phyloP scores from a whole-genome alignment of 495 filamentous ascomycete species.

The Daldinia bambusicola region DNA sequence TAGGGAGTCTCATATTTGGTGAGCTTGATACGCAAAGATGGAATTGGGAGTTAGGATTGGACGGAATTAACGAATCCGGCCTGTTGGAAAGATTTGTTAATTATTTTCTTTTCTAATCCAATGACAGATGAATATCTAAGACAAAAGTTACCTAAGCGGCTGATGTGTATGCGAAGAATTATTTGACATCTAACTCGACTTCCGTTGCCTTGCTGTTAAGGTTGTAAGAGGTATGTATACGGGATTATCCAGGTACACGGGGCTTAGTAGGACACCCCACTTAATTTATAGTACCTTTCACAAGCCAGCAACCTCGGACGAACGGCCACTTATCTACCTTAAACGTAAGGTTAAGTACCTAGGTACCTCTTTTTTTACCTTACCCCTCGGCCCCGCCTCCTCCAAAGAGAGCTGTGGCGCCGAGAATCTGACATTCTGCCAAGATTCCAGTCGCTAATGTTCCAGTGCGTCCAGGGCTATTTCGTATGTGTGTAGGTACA shows the following conservation, averaged over 20 bases:
- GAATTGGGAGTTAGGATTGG: no score
- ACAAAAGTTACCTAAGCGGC: background rate
- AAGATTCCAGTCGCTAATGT: slow-evolving; percentile 32
- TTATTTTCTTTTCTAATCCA: background rate
- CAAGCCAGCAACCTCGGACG: slow-evolving; percentile 1
- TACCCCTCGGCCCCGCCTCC: slow-evolving; percentile 15
- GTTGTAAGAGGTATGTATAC: no score
- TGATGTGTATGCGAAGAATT: background rate
- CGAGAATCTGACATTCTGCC: slow-evolving; percentile 21
- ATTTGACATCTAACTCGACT: no score
- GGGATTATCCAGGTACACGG: background rate
- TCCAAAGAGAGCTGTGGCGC: slow-evolving; percentile 11
- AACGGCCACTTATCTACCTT: background rate
- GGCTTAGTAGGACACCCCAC: background rate
- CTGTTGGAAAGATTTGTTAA: background rate
- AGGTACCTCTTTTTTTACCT: background rate
- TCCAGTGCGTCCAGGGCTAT: slow-evolving; percentile 1
- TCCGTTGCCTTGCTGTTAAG: no score
- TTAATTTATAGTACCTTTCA: background rate
- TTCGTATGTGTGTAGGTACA: background rate
- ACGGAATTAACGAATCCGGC: background rate
- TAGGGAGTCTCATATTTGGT: background rate
- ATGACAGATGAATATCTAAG: background rate
- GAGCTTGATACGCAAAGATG: no score
- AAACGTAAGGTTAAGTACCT: background rate